These are phyloP conservation scores for Boletellus sp. DNA, from an alignment of 768 basidiomycete species.

Conservation along the genomic window DNA sequence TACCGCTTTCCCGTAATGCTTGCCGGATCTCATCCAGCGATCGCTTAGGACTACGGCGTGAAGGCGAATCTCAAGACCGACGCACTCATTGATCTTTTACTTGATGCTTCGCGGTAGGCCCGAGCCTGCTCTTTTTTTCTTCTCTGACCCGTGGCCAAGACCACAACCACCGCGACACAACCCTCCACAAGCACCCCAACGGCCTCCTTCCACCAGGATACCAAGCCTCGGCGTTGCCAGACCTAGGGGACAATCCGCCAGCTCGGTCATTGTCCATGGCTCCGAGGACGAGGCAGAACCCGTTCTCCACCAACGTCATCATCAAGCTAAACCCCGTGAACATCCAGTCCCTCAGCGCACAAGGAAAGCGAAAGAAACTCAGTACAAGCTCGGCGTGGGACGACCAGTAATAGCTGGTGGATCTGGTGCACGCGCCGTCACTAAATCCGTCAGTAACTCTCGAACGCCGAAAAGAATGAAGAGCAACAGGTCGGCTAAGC, in stretches of 20 bases:
- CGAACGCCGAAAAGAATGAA: constrained; percentile 47
- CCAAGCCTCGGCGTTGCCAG: constrained; percentile 26
- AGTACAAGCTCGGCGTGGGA: constrained; percentile 68
- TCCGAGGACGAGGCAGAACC: constrained; percentile 43
- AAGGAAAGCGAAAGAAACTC: constrained; percentile 70
- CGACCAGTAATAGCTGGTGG: constrained; percentile 66
- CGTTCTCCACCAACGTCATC: constrained; percentile 20
- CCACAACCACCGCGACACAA: constrained; percentile 24
- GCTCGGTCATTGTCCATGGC: constrained; percentile 37
- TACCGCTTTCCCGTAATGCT: constrained; percentile 10
- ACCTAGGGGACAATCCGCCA: constrained; percentile 30
- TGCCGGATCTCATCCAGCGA: constrained; percentile 13
- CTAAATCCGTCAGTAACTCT: constrained; percentile 52
- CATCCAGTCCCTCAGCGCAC: constrained; percentile 37
- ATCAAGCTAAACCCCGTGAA: constrained; percentile 10
- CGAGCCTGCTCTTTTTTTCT: constrained; percentile 35
- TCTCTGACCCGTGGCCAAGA: constrained; percentile 30
- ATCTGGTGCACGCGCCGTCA: constrained; percentile 59
- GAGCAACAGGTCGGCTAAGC: constrained; percentile 46
- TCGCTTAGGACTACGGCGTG: constrained; percentile 66
- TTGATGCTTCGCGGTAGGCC: constrained; percentile 46
- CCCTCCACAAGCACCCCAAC: constrained; percentile 19
- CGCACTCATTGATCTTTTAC: constrained; percentile 68
- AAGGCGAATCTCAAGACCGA: constrained; percentile 82
- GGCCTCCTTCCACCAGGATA: constrained; percentile 33